Evolutionary conservation across 768 basidiomycete genomes (phyloP), one percentile per base, ranked within the genome.

Genomic region (Neoboletus magnificus): DNA sequence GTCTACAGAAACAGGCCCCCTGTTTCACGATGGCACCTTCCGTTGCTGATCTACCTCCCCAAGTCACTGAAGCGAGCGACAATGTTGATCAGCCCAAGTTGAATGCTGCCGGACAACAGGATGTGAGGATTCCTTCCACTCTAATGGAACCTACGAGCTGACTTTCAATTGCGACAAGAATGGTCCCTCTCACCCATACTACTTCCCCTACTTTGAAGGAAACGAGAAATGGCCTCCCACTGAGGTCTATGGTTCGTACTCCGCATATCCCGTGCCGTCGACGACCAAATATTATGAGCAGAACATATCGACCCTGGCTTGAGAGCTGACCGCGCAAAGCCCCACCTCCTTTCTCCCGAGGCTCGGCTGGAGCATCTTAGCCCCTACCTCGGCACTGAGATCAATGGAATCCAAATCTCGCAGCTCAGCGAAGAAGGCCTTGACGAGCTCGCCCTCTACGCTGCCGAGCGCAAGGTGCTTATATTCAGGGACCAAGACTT

Each of bases 401-500:
- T 82, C 55, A 64, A 63, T 16, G 81, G 80, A 2, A 71, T 84
- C 7, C 82, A 83, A 58, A 71, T 84, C 51, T 82, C 81, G 9
- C 68, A 82, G 56, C 75, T 84, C 46, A 70, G 69, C 56, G 72
- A 76, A 41, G 80, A 77, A 49, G 82, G 82, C 1, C 73, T 83
- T 7, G 76, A 83, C 58, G 81, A 82, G 60, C 76, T 82, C 30
- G 81, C 80, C 5, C 71, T 82, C 6, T 76, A 72, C 54, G 71
- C 79, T 36, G 82, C 79, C 1, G 77, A 83, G 66, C 65, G 81
- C 42, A 82, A 81, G 66, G 74, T 83, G 33, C 64, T 84, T 11
- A 47, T 82, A 7, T 82, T 83, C 75, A 77, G 82, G 20, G 77
- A 84, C 67, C 83, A 84, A 59, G 79, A 84, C 66, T 83, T 84